Conservation (phyloP, 495 filamentous ascomycete genomes). For the Bacidia rubella region DNA sequence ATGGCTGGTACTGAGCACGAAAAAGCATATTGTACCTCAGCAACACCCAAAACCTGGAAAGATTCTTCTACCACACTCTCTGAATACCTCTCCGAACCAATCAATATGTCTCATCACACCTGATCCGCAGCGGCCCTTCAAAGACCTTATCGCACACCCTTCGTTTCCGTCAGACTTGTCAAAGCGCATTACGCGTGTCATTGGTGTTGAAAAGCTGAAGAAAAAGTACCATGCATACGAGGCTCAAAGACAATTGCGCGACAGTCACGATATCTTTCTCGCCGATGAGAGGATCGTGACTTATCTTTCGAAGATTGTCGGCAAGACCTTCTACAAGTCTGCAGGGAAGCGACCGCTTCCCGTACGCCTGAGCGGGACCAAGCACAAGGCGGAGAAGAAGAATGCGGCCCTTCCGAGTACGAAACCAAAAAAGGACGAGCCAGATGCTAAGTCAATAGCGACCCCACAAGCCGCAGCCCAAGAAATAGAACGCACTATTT, state of each 20-base stretch:
- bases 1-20: constrained; percentile 79
- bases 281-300: constrained; percentile 73
- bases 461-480: constrained; percentile 43
- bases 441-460: constrained; percentile 26
- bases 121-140: constrained; percentile 80
- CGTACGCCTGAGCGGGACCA: constrained; percentile 50
- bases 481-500: constrained; percentile 59
- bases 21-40: constrained; percentile 68
- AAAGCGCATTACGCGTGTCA: constrained; percentile 63
- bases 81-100: constrained; percentile 45
- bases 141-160: constrained; percentile 65
- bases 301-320: constrained; percentile 59
- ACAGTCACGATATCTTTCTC: constrained; percentile 78
- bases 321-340: constrained; percentile 73
- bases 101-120: constrained; percentile 74
- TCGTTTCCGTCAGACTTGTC: constrained; percentile 61
- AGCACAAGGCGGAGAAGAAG: constrained; percentile 39
- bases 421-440: constrained; percentile 27
- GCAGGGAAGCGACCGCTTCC: constrained; percentile 77
- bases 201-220: constrained; percentile 71
- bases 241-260: constrained; percentile 64
- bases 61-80: constrained; percentile 51
- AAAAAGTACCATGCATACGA: constrained; percentile 80
- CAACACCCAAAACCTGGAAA: constrained; percentile 68
- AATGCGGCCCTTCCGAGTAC: constrained; percentile 23